These are phyloP conservation scores for Neurospora sp. DNA, from an alignment of 495 filamentous ascomycete genomes.

Conservation along the genomic window DNA sequence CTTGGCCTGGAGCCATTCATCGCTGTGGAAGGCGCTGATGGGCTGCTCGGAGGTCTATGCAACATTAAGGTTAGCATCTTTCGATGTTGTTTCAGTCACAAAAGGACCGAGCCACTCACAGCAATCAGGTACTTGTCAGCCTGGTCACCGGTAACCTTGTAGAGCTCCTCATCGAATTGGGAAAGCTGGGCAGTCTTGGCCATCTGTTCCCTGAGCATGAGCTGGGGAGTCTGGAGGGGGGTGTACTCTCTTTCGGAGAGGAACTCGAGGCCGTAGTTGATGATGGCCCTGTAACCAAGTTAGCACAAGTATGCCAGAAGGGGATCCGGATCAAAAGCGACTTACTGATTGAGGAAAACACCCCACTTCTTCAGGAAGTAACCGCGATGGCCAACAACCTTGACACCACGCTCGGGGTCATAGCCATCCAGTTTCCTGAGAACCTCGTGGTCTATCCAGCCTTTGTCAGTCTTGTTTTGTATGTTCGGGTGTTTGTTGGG, in stretches of 20 bases:
- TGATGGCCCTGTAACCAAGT: slow-evolving; percentile 45
- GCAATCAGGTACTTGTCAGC: slow-evolving; percentile 93
- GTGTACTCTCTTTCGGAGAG: slow-evolving; percentile 67
- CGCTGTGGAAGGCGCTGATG: slow-evolving; percentile 80
- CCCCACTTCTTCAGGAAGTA: slow-evolving; percentile 88
- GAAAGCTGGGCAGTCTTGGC: slow-evolving; percentile 98
- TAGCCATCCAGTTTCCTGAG: slow-evolving; percentile 80
- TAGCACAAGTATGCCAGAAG: not conserved
- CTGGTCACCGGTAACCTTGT: slow-evolving; percentile 87
- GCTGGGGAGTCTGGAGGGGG: slow-evolving; percentile 86
- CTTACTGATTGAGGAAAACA: slow-evolving; percentile 59
- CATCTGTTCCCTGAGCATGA: slow-evolving; percentile 95
- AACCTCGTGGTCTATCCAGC: slow-evolving; percentile 71
- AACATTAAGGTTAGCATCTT: too few species aligned
- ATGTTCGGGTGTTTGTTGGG: slow-evolving; percentile 11
- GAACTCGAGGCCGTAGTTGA: slow-evolving; percentile 92
- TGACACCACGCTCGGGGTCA: slow-evolving; percentile 86
- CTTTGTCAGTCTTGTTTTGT: slow-evolving; percentile 25
- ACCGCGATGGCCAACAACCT: slow-evolving; percentile 90
- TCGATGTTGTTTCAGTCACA: not conserved
- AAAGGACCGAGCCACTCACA: slow-evolving; percentile 3
- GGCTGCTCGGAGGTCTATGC: slow-evolving; percentile 79
- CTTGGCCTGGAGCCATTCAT: slow-evolving; percentile 81
- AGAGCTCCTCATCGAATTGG: slow-evolving; percentile 94
- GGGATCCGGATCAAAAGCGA: not conserved